Conservation (phyloP, 2,329 filamentous ascomycete species). For the Cordyceps pruinosa region DNA sequence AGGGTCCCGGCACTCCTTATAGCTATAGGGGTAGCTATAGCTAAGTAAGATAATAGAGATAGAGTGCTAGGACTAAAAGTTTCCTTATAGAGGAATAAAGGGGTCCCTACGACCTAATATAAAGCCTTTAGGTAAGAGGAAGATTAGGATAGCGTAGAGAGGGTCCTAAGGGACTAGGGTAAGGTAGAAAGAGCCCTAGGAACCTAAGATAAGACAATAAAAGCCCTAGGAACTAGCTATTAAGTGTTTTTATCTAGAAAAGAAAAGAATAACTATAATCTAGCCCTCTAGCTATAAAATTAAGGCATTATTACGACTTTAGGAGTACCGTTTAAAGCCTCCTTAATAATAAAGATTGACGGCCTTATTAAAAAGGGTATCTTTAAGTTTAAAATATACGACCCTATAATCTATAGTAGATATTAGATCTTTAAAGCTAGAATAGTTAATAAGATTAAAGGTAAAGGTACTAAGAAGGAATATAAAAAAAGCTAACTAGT, state of each 20-base stretch:
- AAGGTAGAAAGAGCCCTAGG: too few relatives aligned
- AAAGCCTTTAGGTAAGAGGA: too few relatives aligned
- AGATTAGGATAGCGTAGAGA: too few relatives aligned
- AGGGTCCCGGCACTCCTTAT: too few relatives aligned
- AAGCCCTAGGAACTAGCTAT: not conserved
- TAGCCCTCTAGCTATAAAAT: not conserved
- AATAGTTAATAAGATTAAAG: not conserved
- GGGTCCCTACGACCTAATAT: too few relatives aligned
- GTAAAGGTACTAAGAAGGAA: not conserved
- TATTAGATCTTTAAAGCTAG: not conserved
- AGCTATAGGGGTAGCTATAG: too few relatives aligned
- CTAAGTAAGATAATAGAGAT: too few relatives aligned
- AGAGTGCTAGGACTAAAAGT: too few relatives aligned
- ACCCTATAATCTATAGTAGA: not conserved
- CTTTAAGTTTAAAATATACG: not conserved
- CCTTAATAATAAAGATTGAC: not conserved
- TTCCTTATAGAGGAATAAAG: too few relatives aligned
- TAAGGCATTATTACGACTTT: not conserved
- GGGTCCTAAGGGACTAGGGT: too few relatives aligned
- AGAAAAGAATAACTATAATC: not conserved
- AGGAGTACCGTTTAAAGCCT: not conserved
- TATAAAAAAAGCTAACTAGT: not conserved
- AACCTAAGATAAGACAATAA: too few relatives aligned
- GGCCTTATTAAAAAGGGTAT: not conserved
- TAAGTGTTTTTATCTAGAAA: not conserved